Evolutionary conservation across 1,284 basidiomycete species (phyloP).

Genomic region (Trametes pubescens): DNA sequence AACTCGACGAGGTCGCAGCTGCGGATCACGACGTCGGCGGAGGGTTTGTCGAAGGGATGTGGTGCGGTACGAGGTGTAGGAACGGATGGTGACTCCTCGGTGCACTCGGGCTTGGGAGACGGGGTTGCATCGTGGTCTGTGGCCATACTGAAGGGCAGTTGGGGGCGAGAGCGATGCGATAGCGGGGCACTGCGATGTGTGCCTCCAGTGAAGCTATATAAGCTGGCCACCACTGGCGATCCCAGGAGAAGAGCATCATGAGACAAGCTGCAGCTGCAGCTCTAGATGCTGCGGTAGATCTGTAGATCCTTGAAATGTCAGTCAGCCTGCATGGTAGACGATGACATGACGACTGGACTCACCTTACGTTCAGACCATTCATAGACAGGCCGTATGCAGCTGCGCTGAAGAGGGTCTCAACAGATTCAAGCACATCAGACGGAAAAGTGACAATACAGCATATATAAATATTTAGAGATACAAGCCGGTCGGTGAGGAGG

Average conservation of each 20-base stretch:
- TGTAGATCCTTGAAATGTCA: background rate
- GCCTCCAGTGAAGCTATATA: too few relatives aligned
- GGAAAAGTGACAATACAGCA: background rate
- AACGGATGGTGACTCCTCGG: background rate
- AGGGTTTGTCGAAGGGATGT: conserved; percentile 18
- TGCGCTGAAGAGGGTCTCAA: background rate
- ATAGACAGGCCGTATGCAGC: background rate
- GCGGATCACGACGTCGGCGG: conserved; percentile 23
- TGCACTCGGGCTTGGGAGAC: background rate
- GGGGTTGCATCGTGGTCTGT: background rate
- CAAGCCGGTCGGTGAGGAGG: background rate
- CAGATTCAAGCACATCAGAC: background rate
- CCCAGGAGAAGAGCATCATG: background rate
- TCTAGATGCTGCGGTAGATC: background rate
- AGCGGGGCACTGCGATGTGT: too few relatives aligned
- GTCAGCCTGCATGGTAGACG: background rate
- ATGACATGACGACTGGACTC: background rate
- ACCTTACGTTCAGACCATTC: background rate
- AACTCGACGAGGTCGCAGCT: conserved; percentile 22
- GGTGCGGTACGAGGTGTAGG: background rate
- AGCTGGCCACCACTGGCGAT: too few relatives aligned
- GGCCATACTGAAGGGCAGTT: background rate
- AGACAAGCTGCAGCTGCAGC: background rate
- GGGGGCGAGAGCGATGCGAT: background rate
- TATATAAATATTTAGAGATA: conserved; percentile 9